Base-by-base conservation (phyloP, 352 stramenopile genomes). In the Pythium myriotylum region DNA sequence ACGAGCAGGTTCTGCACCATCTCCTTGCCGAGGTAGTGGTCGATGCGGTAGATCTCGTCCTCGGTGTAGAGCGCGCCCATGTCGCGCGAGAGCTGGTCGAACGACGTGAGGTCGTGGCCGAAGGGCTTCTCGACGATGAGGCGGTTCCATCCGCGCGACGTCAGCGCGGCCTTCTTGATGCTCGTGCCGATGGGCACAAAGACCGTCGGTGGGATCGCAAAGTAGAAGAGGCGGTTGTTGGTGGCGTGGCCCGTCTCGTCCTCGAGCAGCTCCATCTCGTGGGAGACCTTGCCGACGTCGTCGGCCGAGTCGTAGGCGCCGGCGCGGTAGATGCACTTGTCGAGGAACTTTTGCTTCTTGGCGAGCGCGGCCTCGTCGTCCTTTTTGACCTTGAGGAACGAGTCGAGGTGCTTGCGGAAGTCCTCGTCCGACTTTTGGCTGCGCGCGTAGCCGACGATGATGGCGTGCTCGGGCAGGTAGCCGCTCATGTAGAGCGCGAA, bases 121-220 rank as follows among this genome's bases (percentile, higher is more conserved):
- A 99, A 99, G 0, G 97, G 97, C 73, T 99, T 99, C 76, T 99
- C 97, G 5, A 99, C 86, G 47, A 99, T 97, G 22, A 99, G 84
- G 22, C 97, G 82, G 54, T 96, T 98, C 89, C 95, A 99, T 40
- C 95, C 96, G 33, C 66, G 85, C 40, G 72, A 73, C n/a, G 91
- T 85, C 39, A 98, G 88, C 32, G 81, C 91, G 32, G 81, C 77
- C 65, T 88, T 82, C 72, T 97, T 97, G 63, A 99, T 98, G 46
- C 92, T 95, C 37, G 83, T 88, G 35, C 83, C 93, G 22, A 97
- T 96, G 27, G 95, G 88, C 35, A 95, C 92, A 76, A 99, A 99
- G 3, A 99, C 94, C 64, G 92, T 97, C 13, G 96, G 96, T 23
- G 96, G 96, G 54, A 99, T 97, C 47, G 96, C 97, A 70, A 99